phyloP scores from a whole-genome alignment of 495 filamentous ascomycete species.

The Neurospora sp. region DNA sequence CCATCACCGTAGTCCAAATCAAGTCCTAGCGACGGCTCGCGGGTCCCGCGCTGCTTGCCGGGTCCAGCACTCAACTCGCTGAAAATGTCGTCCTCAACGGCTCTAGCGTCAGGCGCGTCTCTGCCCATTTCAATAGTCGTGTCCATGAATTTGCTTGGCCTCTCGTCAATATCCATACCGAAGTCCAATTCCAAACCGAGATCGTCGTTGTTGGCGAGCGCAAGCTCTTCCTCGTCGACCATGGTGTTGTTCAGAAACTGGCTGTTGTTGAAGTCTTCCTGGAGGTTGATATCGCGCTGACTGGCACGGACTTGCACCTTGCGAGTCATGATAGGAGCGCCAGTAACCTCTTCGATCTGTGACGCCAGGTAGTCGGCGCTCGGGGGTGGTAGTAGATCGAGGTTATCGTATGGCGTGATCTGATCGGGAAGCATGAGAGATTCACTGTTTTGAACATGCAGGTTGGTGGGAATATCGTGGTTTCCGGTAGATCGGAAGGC shows the following conservation, averaged over 20 bases:
- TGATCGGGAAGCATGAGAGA: conserved; percentile 75
- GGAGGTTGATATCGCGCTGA: conserved; percentile 54
- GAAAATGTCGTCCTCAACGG: conserved; percentile 61
- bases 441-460: conserved; percentile 52
- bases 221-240: conserved; percentile 42
- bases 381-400: conserved; percentile 53
- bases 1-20: conserved; percentile 40
- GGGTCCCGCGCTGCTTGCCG: conserved; percentile 34
- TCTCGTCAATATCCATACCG: conserved; percentile 43
- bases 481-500: conserved; percentile 71
- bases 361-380: conserved; percentile 66
- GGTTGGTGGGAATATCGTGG: conserved; percentile 64
- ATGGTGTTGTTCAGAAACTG: conserved; percentile 59
- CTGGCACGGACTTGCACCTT: conserved; percentile 40
- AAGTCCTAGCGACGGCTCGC: conserved; percentile 34
- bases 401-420: conserved; percentile 79
- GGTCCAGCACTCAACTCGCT: conserved; percentile 49
- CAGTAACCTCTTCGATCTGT: conserved; percentile 46
- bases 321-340: conserved; percentile 38
- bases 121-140: conserved; percentile 77
- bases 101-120: conserved; percentile 58
- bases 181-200: conserved; percentile 50
- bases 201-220: conserved; percentile 43
- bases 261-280: conserved; percentile 50
- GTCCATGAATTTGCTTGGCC: conserved; percentile 31